Evolutionary conservation across 176 grass and related monocot species (phyloP), one percentile per base, ranked within the genome.

Genomic region (Elaeis guineensis): DNA sequence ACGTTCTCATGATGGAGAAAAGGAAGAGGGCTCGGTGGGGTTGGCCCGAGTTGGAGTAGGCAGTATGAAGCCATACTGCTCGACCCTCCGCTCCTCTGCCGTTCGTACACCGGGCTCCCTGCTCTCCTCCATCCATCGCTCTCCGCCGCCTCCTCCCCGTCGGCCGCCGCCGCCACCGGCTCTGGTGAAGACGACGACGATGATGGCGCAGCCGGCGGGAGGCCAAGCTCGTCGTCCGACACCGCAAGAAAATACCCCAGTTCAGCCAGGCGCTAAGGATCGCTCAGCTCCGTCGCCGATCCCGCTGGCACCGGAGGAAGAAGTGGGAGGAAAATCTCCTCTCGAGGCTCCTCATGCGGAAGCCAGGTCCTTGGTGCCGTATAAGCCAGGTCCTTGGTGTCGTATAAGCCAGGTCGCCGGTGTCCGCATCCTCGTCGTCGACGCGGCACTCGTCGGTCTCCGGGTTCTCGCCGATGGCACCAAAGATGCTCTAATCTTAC

Each of bases 221-320:
- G 53, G 16, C 79, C 79, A 14, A 82, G 73, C 73, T 82, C 79
- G 17, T 82, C 79, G 48, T 82, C 79, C 9, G 79, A 77, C n/a
- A 73, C 79, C 58, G 60, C 79, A 19, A 82, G 61, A 16, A 82
- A 60, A 50, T 72, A 82, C 5, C 79, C 79, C 0, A 82, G 61
- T 63, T 82, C 73, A 0, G 35, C 35, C 8, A 44, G 35, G 35
- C 35, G 35, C 35, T 9, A 11, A 12, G 35, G 35, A 44, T 44
- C 35, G 35, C 35, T 44, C 30, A 63, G 66, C 5, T 21, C 70
- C 17, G 57, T 63, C 1, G 0, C 21, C 25, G 39, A 39, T 19
- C 35, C 25, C 4, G 21, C 64, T 1, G 21, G 6, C 16, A 12
- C 16, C 25, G 28, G 35, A 14, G 17, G 4, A 7, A 59, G 5